Base-by-base conservation (phyloP, 192 early-diverging fungal genomes). In the Umbelopsis isabellina region DNA sequence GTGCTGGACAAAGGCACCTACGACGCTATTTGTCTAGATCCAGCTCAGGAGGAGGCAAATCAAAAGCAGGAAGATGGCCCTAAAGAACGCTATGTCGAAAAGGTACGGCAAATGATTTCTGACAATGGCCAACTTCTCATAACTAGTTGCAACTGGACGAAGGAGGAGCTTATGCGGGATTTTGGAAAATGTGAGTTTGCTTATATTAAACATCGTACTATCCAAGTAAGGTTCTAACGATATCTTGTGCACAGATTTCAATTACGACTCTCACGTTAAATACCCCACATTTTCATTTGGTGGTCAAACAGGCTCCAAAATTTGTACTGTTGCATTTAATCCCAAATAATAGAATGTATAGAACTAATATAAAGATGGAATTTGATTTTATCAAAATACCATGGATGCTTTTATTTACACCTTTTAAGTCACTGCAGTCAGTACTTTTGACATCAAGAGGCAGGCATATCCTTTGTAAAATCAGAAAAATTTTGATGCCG, bases 141-240 rank as follows among this genome's bases (percentile, higher is more conserved):
- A 64, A 98, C 96, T 2, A 92, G 90, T 58, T 98, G 96, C 75
- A 98, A 98, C 51, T 98, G 93, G 93, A 96, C 94, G 3, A 90
- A 92, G 61, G 85, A 91, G 12, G 96, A 98, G 79, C 81, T 98
- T 72, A 79, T 91, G 3, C 79, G 81, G 27, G 75, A 83, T 13
- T 90, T 93, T 44, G 72, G 85, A 52, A 76, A 77, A 33, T 73
- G 89, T 91, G 80, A 74, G 79, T 73, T 23, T 16, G 44, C 4
- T 2, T 69, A 8, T 22, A 61, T 67, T 23, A 81, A 80, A 51
- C 16, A 30, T 25, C 64, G 30, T 70, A 27, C 22, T 25, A 71
- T 21, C 6, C 6, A 41, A 41, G 11, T 49, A 0, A 25, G 58
- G 30, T 41, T 41, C 37, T 41, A 6, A 41, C 10, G 0, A 41